Base-by-base conservation (phyloP, 1,139 yeast species). In the Saccharomyces pastorianus region DNA sequence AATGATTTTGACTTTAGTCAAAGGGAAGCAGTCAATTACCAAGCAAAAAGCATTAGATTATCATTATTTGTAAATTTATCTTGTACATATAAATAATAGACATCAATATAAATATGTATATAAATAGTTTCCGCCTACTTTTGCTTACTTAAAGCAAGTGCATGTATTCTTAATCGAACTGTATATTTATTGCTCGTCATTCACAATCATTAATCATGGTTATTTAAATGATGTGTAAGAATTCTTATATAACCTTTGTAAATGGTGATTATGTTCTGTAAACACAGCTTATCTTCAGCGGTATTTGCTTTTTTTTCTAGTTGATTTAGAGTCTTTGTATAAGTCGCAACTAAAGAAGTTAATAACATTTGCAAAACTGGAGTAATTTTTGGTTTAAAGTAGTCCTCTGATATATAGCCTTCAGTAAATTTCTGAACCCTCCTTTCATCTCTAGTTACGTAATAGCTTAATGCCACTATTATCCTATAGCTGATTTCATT, bases 401-500 rank as follows among this genome's bases (percentile, higher is more conserved):
- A 64, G 13, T 64, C 65, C 50, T 68, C 71, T 2, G 68, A 54
- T 6, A 67, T 59, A 48, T 55, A 60, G 0, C 71, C 71, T n/a
- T 53, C 25, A 41, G 65, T 61, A 46, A 67, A 59, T 51, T 64
- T 65, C 27, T 57, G 59, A 0, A 67, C 63, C 38, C 63, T 57
- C 47, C 57, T 55, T 41, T 49, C 55, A 53, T 67, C 69, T 42
- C 58, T 53, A 0, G 67, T 61, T 1, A 53, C 56, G 13, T 54
- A 48, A 14, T 64, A 53, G 42, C 95, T 89, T 41, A 89, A 67
- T 0, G 90, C 96, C 2, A 91, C 82, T 57, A 83, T 83, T 0
- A 90, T 81, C 51, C 96, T 73, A 66, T 84, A 89, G 5, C 96
- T 88, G 1, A 85, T 69, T 6, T 77, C 78, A 1, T 70, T 73